These are phyloP conservation scores for Fusarium paranaense DNA, from an alignment of 2,329 filamentous ascomycete species.

Conservation along the genomic window DNA sequence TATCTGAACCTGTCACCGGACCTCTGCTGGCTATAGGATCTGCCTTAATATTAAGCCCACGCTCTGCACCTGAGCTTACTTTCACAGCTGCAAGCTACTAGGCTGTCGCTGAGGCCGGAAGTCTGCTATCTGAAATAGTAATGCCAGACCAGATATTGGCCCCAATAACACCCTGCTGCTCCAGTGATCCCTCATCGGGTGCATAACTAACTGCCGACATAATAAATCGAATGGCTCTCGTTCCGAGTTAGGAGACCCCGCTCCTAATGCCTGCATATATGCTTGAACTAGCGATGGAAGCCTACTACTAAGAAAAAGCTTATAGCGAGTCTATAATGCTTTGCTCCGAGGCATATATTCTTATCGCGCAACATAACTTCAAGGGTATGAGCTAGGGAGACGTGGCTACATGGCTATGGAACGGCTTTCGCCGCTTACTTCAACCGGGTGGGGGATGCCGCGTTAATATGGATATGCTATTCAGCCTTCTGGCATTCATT, in stretches of 20 bases:
- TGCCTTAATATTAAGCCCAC: too few species aligned
- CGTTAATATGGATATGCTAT: slow-evolving; percentile 37
- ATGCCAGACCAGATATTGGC: too few species aligned
- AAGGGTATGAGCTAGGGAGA: slow-evolving; percentile 33
- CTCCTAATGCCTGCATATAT: not conserved
- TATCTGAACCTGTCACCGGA: too few species aligned
- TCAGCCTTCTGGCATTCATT: not conserved
- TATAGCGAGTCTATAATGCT: slow-evolving; percentile 45
- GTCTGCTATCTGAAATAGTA: too few species aligned
- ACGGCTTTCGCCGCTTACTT: slow-evolving; percentile 43
- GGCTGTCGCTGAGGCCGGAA: too few species aligned
- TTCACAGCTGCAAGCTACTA: too few species aligned
- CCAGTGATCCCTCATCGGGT: not conserved
- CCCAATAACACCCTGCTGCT: not conserved
- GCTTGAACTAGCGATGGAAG: not conserved
- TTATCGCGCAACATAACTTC: slow-evolving; percentile 49
- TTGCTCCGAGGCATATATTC: slow-evolving; percentile 48
- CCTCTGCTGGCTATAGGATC: too few species aligned
- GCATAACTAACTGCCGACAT: not conserved
- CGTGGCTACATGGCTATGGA: slow-evolving; percentile 42
- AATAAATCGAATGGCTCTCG: too few species aligned
- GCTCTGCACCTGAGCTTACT: too few species aligned
- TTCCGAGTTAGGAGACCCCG: too few species aligned
- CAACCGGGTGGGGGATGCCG: slow-evolving; percentile 43
- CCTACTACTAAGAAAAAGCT: not conserved